These are phyloP conservation scores for Candida insectalens DNA, from an alignment of 805 yeast genomes.

Conservation along the genomic window DNA sequence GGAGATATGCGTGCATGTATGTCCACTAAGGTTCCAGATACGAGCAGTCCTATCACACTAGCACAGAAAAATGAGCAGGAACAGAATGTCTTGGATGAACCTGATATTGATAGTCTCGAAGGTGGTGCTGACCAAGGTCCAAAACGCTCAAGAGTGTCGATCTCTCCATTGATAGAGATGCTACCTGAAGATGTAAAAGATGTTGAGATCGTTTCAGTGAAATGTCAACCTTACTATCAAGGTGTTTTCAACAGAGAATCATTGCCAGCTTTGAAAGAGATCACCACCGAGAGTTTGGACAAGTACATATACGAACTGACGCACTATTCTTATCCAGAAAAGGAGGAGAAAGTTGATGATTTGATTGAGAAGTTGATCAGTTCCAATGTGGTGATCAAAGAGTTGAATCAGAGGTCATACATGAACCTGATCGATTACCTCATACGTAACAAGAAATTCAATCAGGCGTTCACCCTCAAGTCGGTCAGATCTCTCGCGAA, in stretches of 20 bases:
- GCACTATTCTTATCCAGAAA: neutral
- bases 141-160: no score
- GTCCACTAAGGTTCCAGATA: no score
- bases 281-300: neutral
- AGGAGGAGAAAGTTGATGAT: neutral
- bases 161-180: no score
- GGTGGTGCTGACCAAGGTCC: no score
- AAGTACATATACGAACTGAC: neutral
- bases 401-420: neutral
- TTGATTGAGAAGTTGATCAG: neutral
- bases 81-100: no score
- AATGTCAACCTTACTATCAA: neutral
- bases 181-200: conserved; percentile 1
- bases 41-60: no score
- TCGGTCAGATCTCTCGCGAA: no score
- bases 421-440: neutral
- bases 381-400: neutral
- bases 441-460: no score
- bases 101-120: no score
- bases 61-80: no score
- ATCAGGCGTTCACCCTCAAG: no score
- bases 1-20: no score
- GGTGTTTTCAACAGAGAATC: neutral
- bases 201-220: neutral
- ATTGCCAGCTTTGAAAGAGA: neutral